phyloP scores from a whole-genome alignment of 2,329 filamentous ascomycete genomes.

The Nemania abortiva region DNA sequence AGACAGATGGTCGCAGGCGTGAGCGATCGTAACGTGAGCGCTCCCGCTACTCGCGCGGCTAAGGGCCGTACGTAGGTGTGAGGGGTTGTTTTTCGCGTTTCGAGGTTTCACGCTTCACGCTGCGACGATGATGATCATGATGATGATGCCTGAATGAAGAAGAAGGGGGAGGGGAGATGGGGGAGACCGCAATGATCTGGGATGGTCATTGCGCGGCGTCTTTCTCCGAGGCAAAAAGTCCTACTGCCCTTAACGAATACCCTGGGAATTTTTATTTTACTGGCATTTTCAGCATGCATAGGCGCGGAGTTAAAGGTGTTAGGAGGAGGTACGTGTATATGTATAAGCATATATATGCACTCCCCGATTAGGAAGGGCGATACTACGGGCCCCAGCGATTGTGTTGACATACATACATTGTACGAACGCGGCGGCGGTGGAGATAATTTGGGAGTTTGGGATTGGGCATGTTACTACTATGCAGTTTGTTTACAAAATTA shows the following conservation, averaged over 20 bases:
- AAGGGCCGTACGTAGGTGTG: conserved; percentile 45
- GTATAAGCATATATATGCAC: conserved; percentile 1
- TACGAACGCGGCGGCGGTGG: conserved; percentile 4
- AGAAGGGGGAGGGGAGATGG: not conserved
- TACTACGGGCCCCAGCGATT: not conserved
- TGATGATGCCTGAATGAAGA: conserved; percentile 1
- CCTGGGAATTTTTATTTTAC: not conserved
- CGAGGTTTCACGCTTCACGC: not conserved
- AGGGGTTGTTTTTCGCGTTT: not conserved
- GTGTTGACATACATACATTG: not conserved
- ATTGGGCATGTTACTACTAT: not conserved
- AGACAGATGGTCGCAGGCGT: conserved; percentile 68
- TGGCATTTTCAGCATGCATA: not conserved
- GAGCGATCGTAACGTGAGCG: conserved; percentile 61
- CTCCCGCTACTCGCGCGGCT: conserved; percentile 53
- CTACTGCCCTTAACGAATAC: not conserved
- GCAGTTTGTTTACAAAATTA: not conserved
- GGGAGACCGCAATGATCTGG: not conserved
- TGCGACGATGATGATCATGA: not conserved
- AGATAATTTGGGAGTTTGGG: not conserved
- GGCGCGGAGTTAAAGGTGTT: not conserved
- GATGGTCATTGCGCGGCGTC: not conserved
- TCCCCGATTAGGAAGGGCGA: not conserved
- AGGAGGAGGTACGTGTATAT: not conserved
- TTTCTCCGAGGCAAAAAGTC: not conserved